Evolutionary conservation across 179 eudicot genomes (phyloP), one percentile per base, ranked within the genome.

Genomic region (Sideroxylon spinosum): DNA sequence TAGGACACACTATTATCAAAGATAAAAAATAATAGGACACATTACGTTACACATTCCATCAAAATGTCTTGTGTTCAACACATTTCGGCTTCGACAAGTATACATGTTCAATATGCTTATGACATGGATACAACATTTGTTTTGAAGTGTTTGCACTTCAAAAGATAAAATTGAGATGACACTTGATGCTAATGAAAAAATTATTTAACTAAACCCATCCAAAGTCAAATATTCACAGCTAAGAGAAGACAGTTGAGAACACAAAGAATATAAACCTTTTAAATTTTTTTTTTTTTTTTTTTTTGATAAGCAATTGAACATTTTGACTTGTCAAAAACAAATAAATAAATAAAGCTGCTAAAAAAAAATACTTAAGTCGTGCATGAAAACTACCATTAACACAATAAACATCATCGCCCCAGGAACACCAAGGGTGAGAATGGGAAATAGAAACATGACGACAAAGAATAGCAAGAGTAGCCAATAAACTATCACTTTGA

Each of bases 141-240:
- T 37, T 37, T 37, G 44, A 37, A 37, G 44, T 3, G 44, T 37
- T 37, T 6, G 5, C 5, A 1, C 44, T 37, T 37, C 44, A 37
- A 3, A 37, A 37, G 5, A 37, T 37, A 37, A 37, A 37, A n/a
- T 16, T 22, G 37, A 56, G 6, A 67, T 12, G 0, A 66, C 50
- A 80, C 61, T 56, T 75, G 0, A 29, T 75, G 70, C 63, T 2
- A 50, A 61, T 63, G 20, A 49, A 71, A 71, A 20, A n/a, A 23
- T 16, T 46, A 56, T 49, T 44, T 60, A 61, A 23, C 62, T 50
- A 25, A 9, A 72, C 19, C 16, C 17, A 46, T 29, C 14, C 26
- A 60, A 20, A 50, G 75, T 57, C 68, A 78, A 68, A 29, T 13
- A 4, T 63, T 7, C 10, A 9, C 64, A 32, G 5, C 26, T n/a